These are phyloP conservation scores for Suillus sp. DNA, from an alignment of 768 basidiomycete species.

Conservation along the genomic window DNA sequence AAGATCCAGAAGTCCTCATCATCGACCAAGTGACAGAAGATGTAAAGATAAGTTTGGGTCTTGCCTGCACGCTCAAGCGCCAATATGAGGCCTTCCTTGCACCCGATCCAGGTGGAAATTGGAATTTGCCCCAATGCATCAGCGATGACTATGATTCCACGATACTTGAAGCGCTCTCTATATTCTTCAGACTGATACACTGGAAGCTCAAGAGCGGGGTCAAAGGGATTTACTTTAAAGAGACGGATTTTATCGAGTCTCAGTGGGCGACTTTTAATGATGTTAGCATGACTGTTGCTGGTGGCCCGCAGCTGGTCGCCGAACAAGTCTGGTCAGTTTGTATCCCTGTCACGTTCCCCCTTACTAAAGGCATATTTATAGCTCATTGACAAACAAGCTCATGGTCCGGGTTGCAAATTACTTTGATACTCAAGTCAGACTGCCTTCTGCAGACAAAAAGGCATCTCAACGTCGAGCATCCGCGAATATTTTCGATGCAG, in stretches of 20 bases:
- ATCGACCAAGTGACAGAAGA: slow-evolving; percentile 95
- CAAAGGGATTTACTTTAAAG: slow-evolving; percentile 94
- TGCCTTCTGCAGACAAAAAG: slow-evolving; percentile 52
- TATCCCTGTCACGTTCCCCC: slow-evolving; percentile 5
- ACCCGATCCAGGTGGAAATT: slow-evolving; percentile 83
- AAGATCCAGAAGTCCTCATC: slow-evolving; percentile 85
- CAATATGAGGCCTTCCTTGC: slow-evolving; percentile 92
- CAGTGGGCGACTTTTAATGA: slow-evolving; percentile 96
- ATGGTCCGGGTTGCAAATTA: slow-evolving; percentile 92
- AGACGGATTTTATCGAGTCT: slow-evolving; percentile 95
- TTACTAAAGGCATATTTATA: slow-evolving; percentile 32
- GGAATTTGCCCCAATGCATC: slow-evolving; percentile 88
- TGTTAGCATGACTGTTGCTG: slow-evolving; percentile 83
- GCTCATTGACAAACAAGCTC: slow-evolving; percentile 89
- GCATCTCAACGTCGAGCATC: slow-evolving; percentile 27
- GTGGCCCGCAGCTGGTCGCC: slow-evolving; percentile 88
- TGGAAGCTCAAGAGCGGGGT: slow-evolving; percentile 94
- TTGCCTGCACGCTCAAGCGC: slow-evolving; percentile 93
- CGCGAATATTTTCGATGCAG: slow-evolving; percentile 39
- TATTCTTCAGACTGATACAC: slow-evolving; percentile 92
- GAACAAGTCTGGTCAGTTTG: slow-evolving; percentile 87
- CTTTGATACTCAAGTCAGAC: slow-evolving; percentile 91
- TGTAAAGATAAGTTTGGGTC: slow-evolving; percentile 84
- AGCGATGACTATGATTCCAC: slow-evolving; percentile 88
- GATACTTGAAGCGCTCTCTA: slow-evolving; percentile 81